Base-by-base conservation (phyloP, 2,329 filamentous ascomycete species). In the Leptographium lundbergii region DNA sequence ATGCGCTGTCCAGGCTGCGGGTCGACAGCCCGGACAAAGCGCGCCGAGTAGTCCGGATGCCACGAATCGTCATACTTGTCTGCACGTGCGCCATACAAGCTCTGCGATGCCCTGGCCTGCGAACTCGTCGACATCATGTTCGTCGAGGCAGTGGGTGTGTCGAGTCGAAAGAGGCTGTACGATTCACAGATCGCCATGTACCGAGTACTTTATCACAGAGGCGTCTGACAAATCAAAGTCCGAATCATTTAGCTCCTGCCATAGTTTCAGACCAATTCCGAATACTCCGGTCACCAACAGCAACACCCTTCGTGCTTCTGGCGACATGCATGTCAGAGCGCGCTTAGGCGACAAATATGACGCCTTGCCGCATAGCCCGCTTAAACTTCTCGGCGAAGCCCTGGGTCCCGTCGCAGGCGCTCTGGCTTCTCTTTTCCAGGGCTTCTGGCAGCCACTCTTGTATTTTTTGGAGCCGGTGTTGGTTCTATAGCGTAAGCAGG, bases 391-490 rank as follows among this genome's bases (percentile, higher is more conserved):
- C 74, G 2, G 80, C 81, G 69, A 81, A 82, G 5, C 73, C 71
- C 29, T 75, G 69, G 2, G 77, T 81, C 32, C 76, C 75, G 56
- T 67, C 68, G 63, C 82, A 86, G 59, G 81, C 78, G 67, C 80
- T 84, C 60, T 75, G 69, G 24, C 71, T 66, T 62, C 76, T 73
- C 69, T 78, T 83, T 50, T 80, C 74, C 64, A 82, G 64, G 2
- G 82, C 82, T 63, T 79, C 70, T 0, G 81, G 78, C 68, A 86
- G 66, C 80, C 81, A 89, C 63, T 83, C 77, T 58, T 74, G 68
- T 57, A 90, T 87, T 69, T 84, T 84, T 65, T 81, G 75, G 60
- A 88, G 79, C 25, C 87, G 75, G 60, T 81, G 81, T 59, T 81
- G 75, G 64, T 85, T 84, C 73, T 83, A 61, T 22, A 53, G 50